phyloP scores from a whole-genome alignment of 768 basidiomycete genomes.

The Cystoderma amianthinum region DNA sequence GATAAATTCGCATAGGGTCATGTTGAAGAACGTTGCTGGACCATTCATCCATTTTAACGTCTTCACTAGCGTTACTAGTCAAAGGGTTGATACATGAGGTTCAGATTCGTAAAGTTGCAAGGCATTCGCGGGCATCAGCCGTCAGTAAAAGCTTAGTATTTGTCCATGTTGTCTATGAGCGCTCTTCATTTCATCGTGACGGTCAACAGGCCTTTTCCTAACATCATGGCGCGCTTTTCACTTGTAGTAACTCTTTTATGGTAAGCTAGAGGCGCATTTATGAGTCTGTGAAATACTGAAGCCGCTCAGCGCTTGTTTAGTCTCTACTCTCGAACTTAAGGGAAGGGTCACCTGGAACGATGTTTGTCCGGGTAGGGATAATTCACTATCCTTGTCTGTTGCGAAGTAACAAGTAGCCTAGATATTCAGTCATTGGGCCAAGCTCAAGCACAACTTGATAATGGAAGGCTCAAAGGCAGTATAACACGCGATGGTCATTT shows the following conservation, averaged over 20 bases:
- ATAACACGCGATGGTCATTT: slow-evolving; percentile 57
- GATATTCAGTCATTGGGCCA: slow-evolving; percentile 39
- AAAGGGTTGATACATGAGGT: no score
- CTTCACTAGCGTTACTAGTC: neutral
- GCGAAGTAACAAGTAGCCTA: slow-evolving; percentile 4
- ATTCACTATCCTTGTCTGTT: slow-evolving; percentile 2
- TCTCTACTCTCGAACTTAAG: slow-evolving; percentile 43
- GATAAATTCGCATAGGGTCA: slow-evolving; percentile 86
- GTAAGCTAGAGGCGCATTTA: no score
- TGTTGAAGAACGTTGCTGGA: slow-evolving; percentile 34
- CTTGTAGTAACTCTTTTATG: no score
- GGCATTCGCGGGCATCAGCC: no score
- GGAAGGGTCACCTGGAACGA: slow-evolving; percentile 70
- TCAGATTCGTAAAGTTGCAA: no score
- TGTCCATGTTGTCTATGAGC: no score
- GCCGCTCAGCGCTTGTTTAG: slow-evolving; percentile 22
- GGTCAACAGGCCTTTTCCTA: no score
- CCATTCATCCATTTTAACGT: neutral
- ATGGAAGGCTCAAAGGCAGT: slow-evolving; percentile 44
- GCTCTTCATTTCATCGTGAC: no score
- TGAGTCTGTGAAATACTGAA: no score
- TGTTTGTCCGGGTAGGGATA: slow-evolving; percentile 49
- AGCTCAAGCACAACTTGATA: slow-evolving; percentile 55
- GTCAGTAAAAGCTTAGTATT: no score
- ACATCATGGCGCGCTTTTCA: no score